A percentile compares a stretch with the other conserved stretches of the same genome.
Evolutionary conservation across 1,284 basidiomycete genomes (phyloP).

Genomic region (Earliella scabrosa): DNA sequence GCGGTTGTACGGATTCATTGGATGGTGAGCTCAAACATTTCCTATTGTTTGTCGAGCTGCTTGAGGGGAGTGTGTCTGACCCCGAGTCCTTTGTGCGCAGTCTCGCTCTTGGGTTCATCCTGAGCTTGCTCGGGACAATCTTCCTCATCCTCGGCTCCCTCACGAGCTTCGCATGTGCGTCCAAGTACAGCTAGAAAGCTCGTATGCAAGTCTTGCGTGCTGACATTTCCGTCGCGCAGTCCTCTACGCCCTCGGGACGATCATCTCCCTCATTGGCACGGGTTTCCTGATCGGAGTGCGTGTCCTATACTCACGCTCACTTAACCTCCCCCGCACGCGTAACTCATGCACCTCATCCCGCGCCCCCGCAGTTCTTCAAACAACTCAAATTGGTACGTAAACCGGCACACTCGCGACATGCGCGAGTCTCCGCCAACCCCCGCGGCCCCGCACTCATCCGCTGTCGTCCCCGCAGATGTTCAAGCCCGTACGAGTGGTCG

Average conservation of each 20-base stretch:
- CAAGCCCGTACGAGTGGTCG: constrained; percentile 87
- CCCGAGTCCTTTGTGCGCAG: constrained; percentile 41
- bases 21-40: constrained; percentile 54
- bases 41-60: too few species aligned
- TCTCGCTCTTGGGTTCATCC: constrained; percentile 71
- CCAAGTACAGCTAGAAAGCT: too few species aligned
- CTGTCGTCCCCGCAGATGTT: constrained; percentile 73
- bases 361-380: constrained; percentile 61
- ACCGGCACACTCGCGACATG: too few species aligned
- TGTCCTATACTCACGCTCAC: constrained; percentile 8
- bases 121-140: constrained; percentile 84
- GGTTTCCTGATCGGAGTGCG: constrained; percentile 88
- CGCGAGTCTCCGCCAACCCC: background rate
- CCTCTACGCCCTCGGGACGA: constrained; percentile 83
- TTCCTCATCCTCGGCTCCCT: constrained; percentile 77
- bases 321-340: too few species aligned
- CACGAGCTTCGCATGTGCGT: constrained; percentile 79
- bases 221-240: too few species aligned
- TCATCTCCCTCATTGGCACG: constrained; percentile 85
- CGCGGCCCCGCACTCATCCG: too few species aligned
- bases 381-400: constrained; percentile 80
- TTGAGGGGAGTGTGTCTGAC: background rate
- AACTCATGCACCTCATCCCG: background rate
- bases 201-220: too few species aligned
- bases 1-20: constrained; percentile 82